Evolutionary conservation across 2,329 filamentous ascomycete genomes (phyloP).

Genomic region (Botrytis sinoallii): DNA sequence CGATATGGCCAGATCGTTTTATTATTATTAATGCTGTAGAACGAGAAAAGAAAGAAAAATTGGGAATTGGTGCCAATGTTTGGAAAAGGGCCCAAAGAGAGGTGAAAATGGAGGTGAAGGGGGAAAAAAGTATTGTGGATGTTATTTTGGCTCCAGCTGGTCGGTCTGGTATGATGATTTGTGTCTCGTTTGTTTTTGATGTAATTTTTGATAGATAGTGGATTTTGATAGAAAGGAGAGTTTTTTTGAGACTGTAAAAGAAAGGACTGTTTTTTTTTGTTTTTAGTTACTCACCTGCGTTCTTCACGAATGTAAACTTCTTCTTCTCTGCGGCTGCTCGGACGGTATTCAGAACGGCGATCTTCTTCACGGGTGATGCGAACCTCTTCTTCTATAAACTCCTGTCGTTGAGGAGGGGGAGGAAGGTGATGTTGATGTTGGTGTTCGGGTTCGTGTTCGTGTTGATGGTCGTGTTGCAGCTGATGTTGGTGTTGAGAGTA

Average conservation of each 20-base stretch:
- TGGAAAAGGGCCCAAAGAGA: not conserved
- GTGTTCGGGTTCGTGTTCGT: not conserved
- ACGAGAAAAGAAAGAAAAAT: conserved; percentile 6
- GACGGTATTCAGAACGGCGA: conserved; percentile 60
- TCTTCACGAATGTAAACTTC: conserved; percentile 54
- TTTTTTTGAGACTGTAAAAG: not conserved
- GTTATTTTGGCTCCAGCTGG: not conserved
- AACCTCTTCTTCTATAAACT: conserved; percentile 75
- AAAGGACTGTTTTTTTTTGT: not conserved
- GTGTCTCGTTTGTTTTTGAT: not conserved
- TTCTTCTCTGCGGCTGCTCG: conserved; percentile 52
- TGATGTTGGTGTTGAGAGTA: conserved; percentile 40
- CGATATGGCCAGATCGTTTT: conserved; percentile 15
- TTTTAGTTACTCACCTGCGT: conserved; percentile 47
- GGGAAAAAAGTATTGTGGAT: not conserved
- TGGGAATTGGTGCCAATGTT: not conserved
- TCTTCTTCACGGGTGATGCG: conserved; percentile 73
- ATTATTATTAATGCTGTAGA: conserved; percentile 9
- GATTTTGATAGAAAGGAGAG: not conserved
- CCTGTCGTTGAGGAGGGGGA: conserved; percentile 43
- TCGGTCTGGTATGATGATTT: not conserved
- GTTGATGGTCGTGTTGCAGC: not conserved
- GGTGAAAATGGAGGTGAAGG: conserved; percentile 13
- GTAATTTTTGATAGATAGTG: not conserved
- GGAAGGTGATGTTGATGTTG: not conserved